These are phyloP conservation scores for Russula virescens DNA, from an alignment of 768 basidiomycete genomes.

Conservation along the genomic window DNA sequence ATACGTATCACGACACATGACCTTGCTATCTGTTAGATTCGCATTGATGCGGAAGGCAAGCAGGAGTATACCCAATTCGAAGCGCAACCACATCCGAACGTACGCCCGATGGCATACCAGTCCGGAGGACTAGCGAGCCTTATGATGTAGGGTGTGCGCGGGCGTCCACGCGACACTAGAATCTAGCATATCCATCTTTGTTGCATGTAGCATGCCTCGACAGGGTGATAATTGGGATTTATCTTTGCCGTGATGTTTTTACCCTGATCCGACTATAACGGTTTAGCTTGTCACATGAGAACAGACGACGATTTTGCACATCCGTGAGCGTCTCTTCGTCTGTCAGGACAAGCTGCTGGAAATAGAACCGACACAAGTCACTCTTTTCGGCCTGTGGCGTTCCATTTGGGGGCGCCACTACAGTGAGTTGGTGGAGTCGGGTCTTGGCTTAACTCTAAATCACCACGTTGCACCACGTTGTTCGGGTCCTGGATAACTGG, in stretches of 20 bases:
- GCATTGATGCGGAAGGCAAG: conserved; percentile 72
- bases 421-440: too few relatives aligned
- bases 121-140: conserved; percentile 59
- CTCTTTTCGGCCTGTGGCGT: too few relatives aligned
- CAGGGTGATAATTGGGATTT: background rate
- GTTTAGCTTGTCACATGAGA: background rate
- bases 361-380: too few relatives aligned
- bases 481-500: too few relatives aligned
- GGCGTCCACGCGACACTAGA: background rate
- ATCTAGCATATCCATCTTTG: background rate
- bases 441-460: too few relatives aligned
- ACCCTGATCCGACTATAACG: background rate
- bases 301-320: background rate
- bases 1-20: background rate
- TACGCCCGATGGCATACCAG: conserved; percentile 92
- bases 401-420: too few relatives aligned
- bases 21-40: conserved; percentile 46
- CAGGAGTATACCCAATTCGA: conserved; percentile 77
- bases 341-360: background rate
- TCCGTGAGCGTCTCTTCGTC: background rate
- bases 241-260: background rate
- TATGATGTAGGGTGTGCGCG: conserved; percentile 49
- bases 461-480: too few relatives aligned
- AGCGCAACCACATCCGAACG: conserved; percentile 79
- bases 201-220: background rate